phyloP scores from a whole-genome alignment of 1,139 yeast genomes.

The Candida glucosophila region DNA sequence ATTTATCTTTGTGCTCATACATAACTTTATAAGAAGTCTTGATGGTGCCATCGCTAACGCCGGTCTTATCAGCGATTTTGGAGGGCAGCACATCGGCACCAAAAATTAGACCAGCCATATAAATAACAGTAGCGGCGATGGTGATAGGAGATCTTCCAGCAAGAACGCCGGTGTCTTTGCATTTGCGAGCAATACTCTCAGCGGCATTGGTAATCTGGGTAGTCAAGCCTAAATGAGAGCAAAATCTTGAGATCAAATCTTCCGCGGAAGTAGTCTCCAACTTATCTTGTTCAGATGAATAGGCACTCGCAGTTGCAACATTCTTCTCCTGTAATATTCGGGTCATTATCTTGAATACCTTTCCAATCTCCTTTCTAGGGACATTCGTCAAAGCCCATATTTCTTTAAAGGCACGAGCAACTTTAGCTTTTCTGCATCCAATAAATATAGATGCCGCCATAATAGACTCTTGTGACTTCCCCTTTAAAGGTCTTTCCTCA shows the following conservation, averaged over 20 bases:
- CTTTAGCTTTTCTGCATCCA: constrained; percentile 92
- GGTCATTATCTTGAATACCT: constrained; percentile 75
- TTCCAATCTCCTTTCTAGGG: constrained; percentile 89
- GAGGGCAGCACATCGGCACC: constrained; percentile 64
- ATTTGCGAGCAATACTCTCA: constrained; percentile 81
- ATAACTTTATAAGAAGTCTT: constrained; percentile 84
- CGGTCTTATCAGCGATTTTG: constrained; percentile 88
- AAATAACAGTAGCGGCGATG: constrained; percentile 94
- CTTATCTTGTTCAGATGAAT: constrained; percentile 36
- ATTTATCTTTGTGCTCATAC: constrained; percentile 63
- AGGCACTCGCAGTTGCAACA: constrained; percentile 34
- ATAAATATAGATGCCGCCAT: constrained; percentile 96
- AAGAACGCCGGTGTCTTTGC: constrained; percentile 85
- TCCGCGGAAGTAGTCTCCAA: constrained; percentile 86
- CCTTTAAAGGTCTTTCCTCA: constrained; percentile 80
- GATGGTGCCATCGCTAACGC: constrained; percentile 96
- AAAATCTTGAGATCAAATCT: constrained; percentile 90
- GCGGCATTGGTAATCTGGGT: constrained; percentile 89
- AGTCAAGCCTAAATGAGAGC: constrained; percentile 85
- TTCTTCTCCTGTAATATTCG: constrained; percentile 64
- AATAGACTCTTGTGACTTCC: constrained; percentile 86
- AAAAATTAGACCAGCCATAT: constrained; percentile 82
- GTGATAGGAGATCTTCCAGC: constrained; percentile 98
- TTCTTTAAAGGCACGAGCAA: constrained; percentile 92
- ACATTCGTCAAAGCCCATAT: constrained; percentile 93